Evolutionary conservation across 2,329 filamentous ascomycete species (phyloP).

Genomic region (Rutstroemia sp.): DNA sequence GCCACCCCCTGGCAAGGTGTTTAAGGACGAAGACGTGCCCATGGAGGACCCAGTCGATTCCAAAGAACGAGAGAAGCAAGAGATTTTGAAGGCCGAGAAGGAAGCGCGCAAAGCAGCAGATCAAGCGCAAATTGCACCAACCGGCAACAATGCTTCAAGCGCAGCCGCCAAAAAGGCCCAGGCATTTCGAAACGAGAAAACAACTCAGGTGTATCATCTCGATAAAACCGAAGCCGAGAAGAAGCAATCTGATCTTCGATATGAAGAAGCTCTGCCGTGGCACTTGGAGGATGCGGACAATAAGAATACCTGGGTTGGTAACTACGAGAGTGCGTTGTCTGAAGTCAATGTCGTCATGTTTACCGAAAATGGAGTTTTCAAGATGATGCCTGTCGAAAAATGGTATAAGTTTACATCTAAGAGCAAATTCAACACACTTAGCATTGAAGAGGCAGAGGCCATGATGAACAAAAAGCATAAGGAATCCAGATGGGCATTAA

Average conservation of each 20-base stretch:
- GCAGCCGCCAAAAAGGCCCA: constrained; percentile 34
- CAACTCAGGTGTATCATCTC: constrained; percentile 76
- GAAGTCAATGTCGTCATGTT: constrained; percentile 76
- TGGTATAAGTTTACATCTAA: constrained; percentile 87
- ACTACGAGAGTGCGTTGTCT: constrained; percentile 82
- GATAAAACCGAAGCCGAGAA: constrained; percentile 63
- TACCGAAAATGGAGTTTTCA: constrained; percentile 62
- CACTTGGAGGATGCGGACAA: constrained; percentile 94
- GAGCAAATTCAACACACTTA: constrained; percentile 69
- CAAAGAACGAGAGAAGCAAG: constrained; percentile 55
- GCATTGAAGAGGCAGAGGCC: constrained; percentile 78
- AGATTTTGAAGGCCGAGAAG: constrained; percentile 68
- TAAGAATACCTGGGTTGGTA: constrained; percentile 88
- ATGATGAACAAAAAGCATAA: constrained; percentile 73
- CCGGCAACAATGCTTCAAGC: constrained; percentile 46
- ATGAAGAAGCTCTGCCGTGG: constrained; percentile 95
- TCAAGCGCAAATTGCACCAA: constrained; percentile 86
- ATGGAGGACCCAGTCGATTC: constrained; percentile 40
- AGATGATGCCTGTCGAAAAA: constrained; percentile 87
- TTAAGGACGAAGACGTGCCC: constrained; percentile 48
- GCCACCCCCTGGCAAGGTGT: constrained; percentile 53
- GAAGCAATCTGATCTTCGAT: constrained; percentile 66
- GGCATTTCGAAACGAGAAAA: constrained; percentile 76
- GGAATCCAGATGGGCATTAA: constrained; percentile 74
- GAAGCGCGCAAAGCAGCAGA: constrained; percentile 83